Evolutionary conservation across 1,284 basidiomycete species (phyloP).

Genomic region (Fomitopsis schrenkii): DNA sequence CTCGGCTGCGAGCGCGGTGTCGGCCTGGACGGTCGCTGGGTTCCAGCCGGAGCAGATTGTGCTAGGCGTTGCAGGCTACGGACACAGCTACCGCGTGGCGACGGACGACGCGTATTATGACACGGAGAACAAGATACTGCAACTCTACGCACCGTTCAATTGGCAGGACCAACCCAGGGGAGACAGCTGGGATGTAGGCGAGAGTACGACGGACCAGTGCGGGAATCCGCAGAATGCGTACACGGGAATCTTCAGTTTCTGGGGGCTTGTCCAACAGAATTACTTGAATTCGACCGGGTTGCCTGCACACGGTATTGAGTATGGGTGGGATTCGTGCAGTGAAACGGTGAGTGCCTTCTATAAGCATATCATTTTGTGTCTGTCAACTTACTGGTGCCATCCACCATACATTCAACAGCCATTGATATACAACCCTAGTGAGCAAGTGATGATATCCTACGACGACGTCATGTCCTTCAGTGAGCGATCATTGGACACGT

Average conservation of each 20-base stretch:
- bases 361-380: background rate
- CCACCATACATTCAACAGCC: constrained; percentile 29
- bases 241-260: constrained; percentile 38
- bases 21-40: constrained; percentile 57
- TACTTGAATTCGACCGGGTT: constrained; percentile 37
- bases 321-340: constrained; percentile 41
- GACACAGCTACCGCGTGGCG: constrained; percentile 39
- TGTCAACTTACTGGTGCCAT: no score
- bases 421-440: constrained; percentile 40
- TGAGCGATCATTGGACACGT: constrained; percentile 7
- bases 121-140: constrained; percentile 22
- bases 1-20: constrained; percentile 58
- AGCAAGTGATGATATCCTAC: constrained; percentile 36
- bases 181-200: constrained; percentile 35
- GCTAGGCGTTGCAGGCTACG: constrained; percentile 61
- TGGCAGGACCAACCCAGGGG: constrained; percentile 34
- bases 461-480: constrained; percentile 37
- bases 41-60: constrained; percentile 62
- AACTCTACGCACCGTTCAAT: constrained; percentile 37
- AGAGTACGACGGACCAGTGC: constrained; percentile 32
- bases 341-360: constrained; percentile 36
- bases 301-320: constrained; percentile 34
- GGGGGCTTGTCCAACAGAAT: constrained; percentile 33
- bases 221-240: constrained; percentile 29
- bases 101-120: constrained; percentile 25